These are phyloP conservation scores for Leccinum rimulosum DNA, from an alignment of 768 basidiomycete genomes.

Conservation along the genomic window DNA sequence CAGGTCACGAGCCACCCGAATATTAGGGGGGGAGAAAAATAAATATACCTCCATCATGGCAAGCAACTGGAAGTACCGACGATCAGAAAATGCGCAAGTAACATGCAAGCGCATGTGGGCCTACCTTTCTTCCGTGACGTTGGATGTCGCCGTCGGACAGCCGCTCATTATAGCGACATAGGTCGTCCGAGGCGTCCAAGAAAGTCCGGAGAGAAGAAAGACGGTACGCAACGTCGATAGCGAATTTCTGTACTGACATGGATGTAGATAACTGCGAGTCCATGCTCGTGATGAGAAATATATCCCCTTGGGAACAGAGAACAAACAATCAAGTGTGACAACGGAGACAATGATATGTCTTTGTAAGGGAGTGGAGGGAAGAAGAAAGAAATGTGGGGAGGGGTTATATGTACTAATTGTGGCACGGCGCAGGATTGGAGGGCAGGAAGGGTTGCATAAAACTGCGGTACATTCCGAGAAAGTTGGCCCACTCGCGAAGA, in stretches of 20 bases:
- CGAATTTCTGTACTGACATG: constrained; percentile 24
- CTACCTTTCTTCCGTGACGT: constrained; percentile 29
- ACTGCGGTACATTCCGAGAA: constrained; percentile 35
- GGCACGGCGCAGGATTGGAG: constrained; percentile 24
- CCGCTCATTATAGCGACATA: constrained; percentile 19
- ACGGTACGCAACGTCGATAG: constrained; percentile 29
- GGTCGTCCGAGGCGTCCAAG: constrained; percentile 28
- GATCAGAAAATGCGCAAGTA: constrained; percentile 5
- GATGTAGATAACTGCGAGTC: constrained; percentile 11
- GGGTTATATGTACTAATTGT: constrained; percentile 28
- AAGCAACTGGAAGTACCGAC: constrained; percentile 39
- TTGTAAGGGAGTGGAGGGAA: not conserved
- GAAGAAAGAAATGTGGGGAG: constrained; percentile 8
- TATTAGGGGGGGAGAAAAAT: constrained; percentile 2
- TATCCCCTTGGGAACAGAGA: constrained; percentile 18
- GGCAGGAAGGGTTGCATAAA: constrained; percentile 22
- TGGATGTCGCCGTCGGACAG: constrained; percentile 22
- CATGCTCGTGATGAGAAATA: constrained; percentile 15
- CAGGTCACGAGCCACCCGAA: not conserved
- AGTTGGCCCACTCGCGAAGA: constrained; percentile 6
- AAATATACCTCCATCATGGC: constrained; percentile 49
- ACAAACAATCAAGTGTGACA: constrained; percentile 13
- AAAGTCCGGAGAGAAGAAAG: constrained; percentile 31
- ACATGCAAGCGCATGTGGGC: not conserved
- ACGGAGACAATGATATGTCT: constrained; percentile 2